A percentile compares a stretch with the other conserved stretches of the same genome.
Evolutionary conservation across 257 asterid species (phyloP).

Genomic region (Vinca minor): DNA sequence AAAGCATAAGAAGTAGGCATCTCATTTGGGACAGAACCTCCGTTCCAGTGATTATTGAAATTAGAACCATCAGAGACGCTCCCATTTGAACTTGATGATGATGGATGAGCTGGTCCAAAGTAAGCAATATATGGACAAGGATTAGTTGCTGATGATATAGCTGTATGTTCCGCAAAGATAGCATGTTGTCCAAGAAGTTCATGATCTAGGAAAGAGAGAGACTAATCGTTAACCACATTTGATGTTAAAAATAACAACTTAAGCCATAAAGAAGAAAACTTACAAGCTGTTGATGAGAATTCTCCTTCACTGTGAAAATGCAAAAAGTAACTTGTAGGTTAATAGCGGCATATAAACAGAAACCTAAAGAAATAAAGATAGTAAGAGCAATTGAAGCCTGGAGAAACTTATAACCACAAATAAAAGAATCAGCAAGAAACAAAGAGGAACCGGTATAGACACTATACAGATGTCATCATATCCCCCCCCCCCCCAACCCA

Average conservation of each 20-base stretch:
- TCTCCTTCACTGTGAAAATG: constrained; percentile 70
- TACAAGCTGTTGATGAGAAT: constrained; percentile 64
- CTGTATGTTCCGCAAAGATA: constrained; percentile 56
- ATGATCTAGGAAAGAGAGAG: constrained; percentile 46
- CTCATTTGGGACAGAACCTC: constrained; percentile 55
- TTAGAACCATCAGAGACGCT: constrained; percentile 57
- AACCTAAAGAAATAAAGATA: constrained; percentile 2
- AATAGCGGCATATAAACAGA: constrained; percentile 13
- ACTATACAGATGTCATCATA: not conserved
- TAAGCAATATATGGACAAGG: constrained; percentile 81
- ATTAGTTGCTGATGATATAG: constrained; percentile 61
- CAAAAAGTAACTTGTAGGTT: constrained; percentile 21
- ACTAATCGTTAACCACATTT: constrained; percentile 18
- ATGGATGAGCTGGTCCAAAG: constrained; percentile 69
- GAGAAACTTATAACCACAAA: not conserved
- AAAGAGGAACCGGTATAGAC: not conserved
- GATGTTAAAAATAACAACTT: constrained; percentile 10
- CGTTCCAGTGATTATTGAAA: constrained; percentile 64
- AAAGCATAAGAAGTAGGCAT: constrained; percentile 54
- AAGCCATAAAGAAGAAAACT: constrained; percentile 28
- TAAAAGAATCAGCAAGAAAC: not conserved
- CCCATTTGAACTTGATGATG: constrained; percentile 62
- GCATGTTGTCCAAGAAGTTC: constrained; percentile 60
- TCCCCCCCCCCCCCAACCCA: not conserved
- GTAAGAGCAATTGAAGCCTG: not conserved